A percentile compares a stretch with the other conserved stretches of the same genome.
Evolutionary conservation across 129 eudicot genomes (phyloP).

Genomic region (Sambucus nigra): DNA sequence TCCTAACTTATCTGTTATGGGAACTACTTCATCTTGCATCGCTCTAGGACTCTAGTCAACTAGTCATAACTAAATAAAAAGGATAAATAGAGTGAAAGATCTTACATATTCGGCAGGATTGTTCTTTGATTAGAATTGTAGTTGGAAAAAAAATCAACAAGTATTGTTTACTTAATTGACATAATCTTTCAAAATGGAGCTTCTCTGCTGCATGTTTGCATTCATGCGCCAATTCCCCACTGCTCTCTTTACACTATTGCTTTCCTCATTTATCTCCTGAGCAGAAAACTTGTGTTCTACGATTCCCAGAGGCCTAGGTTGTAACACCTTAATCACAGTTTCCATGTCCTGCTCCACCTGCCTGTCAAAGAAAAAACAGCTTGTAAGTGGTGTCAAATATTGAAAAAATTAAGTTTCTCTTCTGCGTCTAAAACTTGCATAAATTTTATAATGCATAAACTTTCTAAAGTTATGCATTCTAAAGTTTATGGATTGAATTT

Average conservation of each 20-base stretch:
- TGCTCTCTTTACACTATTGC: conserved; percentile 54
- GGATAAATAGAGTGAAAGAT: conserved; percentile 14
- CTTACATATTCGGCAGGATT: conserved; percentile 13
- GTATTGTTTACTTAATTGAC: conserved; percentile 13
- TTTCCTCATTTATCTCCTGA: conserved; percentile 58
- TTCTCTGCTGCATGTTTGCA: conserved; percentile 48
- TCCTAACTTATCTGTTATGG: no score
- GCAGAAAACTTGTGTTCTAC: conserved; percentile 74
- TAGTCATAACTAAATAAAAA: no score
- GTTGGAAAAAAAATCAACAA: conserved; percentile 17
- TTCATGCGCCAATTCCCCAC: conserved; percentile 75
- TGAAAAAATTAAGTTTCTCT: no score
- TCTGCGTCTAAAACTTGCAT: no score
- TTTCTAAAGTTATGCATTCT: no score
- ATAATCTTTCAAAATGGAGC: conserved; percentile 63
- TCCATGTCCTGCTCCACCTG: conserved; percentile 81
- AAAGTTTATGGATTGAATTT: no score
- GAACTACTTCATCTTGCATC: no score
- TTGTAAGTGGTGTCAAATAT: no score
- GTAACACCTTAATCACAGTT: conserved; percentile 70
- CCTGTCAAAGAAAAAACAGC: conserved; percentile 39
- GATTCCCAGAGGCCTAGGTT: conserved; percentile 92
- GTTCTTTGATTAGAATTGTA: conserved; percentile 7
- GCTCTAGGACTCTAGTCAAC: no score
- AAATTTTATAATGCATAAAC: no score